Evolutionary conservation across 2,329 filamentous ascomycete species (phyloP).

Genomic region (Geosmithia flava): DNA sequence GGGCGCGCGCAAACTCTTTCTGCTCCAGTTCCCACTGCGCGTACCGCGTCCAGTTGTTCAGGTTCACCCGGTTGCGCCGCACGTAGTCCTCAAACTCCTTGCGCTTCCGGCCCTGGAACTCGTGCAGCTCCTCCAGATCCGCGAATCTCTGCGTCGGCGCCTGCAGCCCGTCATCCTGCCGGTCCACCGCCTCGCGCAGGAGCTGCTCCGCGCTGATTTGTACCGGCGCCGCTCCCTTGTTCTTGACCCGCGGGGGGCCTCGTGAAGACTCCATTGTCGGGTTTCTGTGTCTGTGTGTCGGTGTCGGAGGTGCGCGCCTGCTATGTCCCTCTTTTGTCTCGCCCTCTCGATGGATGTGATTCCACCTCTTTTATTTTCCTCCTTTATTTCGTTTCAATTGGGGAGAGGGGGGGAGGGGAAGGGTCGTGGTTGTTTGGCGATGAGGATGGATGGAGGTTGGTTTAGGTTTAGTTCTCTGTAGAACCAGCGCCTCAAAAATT

Average conservation of each 20-base stretch:
- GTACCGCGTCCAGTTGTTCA: constrained; percentile 99
- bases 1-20: constrained; percentile 86
- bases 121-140: constrained; percentile 94
- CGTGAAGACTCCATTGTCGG: constrained; percentile 77
- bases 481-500: background rate
- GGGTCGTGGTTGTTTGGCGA: background rate
- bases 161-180: constrained; percentile 79
- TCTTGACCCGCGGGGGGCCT: constrained; percentile 92
- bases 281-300: background rate
- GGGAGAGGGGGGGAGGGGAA: background rate
- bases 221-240: constrained; percentile 85
- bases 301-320: background rate
- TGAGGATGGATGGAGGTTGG: background rate
- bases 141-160: constrained; percentile 90
- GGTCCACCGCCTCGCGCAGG: constrained; percentile 90
- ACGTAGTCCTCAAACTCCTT: constrained; percentile 99
- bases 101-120: constrained; percentile 90
- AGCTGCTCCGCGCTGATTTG: constrained; percentile 97
- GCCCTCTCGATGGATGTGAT: background rate
- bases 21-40: constrained; percentile 96
- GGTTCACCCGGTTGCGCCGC: constrained; percentile 82
- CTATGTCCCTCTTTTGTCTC: background rate
- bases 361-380: background rate
- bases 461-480: background rate
- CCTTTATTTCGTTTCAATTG: background rate